Conservation (phyloP, 176 grass and related monocot species). For the Phragmites australis region DNA sequence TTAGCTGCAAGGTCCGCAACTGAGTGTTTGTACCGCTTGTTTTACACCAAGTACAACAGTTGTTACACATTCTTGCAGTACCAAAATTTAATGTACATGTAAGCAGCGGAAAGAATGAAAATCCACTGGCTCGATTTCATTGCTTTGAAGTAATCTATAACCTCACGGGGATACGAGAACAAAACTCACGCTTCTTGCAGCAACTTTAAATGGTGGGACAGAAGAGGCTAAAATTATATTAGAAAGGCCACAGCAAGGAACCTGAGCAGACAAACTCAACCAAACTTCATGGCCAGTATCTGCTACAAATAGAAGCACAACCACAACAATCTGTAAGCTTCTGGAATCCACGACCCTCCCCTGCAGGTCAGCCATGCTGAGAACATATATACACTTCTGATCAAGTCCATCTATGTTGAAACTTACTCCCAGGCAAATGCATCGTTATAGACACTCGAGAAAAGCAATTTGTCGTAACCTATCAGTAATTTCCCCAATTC, state of each 20-base stretch:
- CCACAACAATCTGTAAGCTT: constrained; percentile 42
- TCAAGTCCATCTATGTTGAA: constrained; percentile 40
- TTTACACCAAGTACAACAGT: constrained; percentile 57
- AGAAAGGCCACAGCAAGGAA: constrained; percentile 35
- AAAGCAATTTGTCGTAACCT: constrained; percentile 25
- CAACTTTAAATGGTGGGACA: constrained; percentile 26
- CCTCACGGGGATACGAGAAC: constrained; percentile 23
- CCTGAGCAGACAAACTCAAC: constrained; percentile 40
- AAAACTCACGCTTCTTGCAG: constrained; percentile 37
- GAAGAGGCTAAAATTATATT: constrained; percentile 26
- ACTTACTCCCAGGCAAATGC: not conserved
- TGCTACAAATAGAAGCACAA: constrained; percentile 50
- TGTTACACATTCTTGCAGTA: constrained; percentile 41
- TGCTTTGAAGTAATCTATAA: constrained; percentile 40
- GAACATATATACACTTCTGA: constrained; percentile 70
- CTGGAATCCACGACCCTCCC: constrained; percentile 42
- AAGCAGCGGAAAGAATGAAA: constrained; percentile 54
- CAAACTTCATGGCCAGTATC: constrained; percentile 65
- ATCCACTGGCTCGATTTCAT: constrained; percentile 44
- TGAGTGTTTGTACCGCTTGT: constrained; percentile 21
- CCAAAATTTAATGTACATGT: constrained; percentile 75
- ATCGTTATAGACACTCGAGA: constrained; percentile 20
- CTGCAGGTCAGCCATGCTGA: constrained; percentile 52
- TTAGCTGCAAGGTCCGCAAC: constrained; percentile 16
- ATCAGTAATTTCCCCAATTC: constrained; percentile 85